Evolutionary conservation across 2,329 filamentous ascomycete species (phyloP).

Genomic region (Rutstroemia sp.): DNA sequence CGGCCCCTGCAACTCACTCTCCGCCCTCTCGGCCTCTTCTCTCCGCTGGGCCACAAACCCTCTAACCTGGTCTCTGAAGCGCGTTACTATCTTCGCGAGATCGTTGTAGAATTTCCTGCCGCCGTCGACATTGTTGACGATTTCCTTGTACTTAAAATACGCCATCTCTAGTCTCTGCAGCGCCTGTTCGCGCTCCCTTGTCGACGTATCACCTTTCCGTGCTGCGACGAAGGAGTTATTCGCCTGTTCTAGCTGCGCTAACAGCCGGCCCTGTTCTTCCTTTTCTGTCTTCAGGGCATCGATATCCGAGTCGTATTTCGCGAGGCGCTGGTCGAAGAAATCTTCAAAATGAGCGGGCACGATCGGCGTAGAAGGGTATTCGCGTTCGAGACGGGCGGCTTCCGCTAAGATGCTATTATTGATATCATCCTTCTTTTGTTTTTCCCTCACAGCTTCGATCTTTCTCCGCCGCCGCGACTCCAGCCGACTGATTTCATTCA

Average conservation of each 20-base stretch:
- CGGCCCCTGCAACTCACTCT: constrained; percentile 36
- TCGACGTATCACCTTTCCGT: constrained; percentile 50
- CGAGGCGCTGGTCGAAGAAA: constrained; percentile 77
- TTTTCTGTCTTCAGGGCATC: constrained; percentile 64
- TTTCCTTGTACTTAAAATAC: constrained; percentile 94
- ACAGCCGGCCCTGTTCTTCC: constrained; percentile 66
- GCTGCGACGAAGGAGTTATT: constrained; percentile 72
- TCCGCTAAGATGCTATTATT: constrained; percentile 77
- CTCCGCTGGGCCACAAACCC: constrained; percentile 75
- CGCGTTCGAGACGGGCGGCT: constrained; percentile 75
- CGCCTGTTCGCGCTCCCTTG: constrained; percentile 72
- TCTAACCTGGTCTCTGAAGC: constrained; percentile 74
- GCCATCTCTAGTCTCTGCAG: constrained; percentile 84
- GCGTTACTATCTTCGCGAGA: constrained; percentile 75
- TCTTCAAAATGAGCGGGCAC: constrained; percentile 86
- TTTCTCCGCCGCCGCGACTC: constrained; percentile 75
- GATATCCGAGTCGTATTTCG: constrained; percentile 69
- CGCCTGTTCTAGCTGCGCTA: constrained; percentile 62
- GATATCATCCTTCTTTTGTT: constrained; percentile 81
- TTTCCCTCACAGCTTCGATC: constrained; percentile 70
- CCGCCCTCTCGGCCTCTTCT: constrained; percentile 70
- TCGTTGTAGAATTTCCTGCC: constrained; percentile 97
- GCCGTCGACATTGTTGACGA: constrained; percentile 83
- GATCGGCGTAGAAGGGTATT: constrained; percentile 76
- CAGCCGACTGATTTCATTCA: constrained; percentile 79